Evolutionary conservation across 129 eudicot genomes (phyloP).

Genomic region (Arctium lappa): DNA sequence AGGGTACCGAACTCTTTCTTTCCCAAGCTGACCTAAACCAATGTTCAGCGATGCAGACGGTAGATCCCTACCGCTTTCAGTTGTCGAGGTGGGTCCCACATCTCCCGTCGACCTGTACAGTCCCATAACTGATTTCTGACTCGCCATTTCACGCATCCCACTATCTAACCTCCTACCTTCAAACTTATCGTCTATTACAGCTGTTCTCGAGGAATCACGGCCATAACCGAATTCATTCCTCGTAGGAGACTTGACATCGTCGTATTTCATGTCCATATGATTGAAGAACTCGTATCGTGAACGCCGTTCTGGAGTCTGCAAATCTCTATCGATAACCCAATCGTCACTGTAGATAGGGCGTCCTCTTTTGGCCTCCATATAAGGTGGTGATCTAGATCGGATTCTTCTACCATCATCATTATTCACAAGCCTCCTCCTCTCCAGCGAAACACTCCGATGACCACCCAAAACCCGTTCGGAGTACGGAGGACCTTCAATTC

Average conservation of each 20-base stretch:
- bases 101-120: slow-evolving; percentile 27
- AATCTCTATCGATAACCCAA: slow-evolving; percentile 28
- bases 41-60: slow-evolving; percentile 26
- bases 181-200: slow-evolving; percentile 28
- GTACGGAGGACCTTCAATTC: slow-evolving; percentile 13
- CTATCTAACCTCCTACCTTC: slow-evolving; percentile 33
- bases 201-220: slow-evolving; percentile 27
- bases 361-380: slow-evolving; percentile 22
- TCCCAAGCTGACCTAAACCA: slow-evolving; percentile 29
- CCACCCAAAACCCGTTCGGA: slow-evolving; percentile 14
- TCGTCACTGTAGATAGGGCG: slow-evolving; percentile 30
- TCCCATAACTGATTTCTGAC: slow-evolving; percentile 24
- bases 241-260: slow-evolving; percentile 27
- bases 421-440: slow-evolving; percentile 29
- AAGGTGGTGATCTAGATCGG: slow-evolving; percentile 38
- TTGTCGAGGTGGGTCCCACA: slow-evolving; percentile 25
- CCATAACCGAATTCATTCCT: slow-evolving; percentile 22
- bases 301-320: slow-evolving; percentile 16
- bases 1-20: slow-evolving; percentile 38
- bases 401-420: slow-evolving; percentile 20
- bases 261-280: slow-evolving; percentile 25
- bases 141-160: slow-evolving; percentile 16
- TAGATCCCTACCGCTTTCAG: slow-evolving; percentile 21
- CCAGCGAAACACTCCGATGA: slow-evolving; percentile 32
- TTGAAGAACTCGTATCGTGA: slow-evolving; percentile 30